Evolutionary conservation across 768 basidiomycete species (phyloP), one percentile per base, ranked within the genome.

Genomic region (Kwoniella sp.): DNA sequence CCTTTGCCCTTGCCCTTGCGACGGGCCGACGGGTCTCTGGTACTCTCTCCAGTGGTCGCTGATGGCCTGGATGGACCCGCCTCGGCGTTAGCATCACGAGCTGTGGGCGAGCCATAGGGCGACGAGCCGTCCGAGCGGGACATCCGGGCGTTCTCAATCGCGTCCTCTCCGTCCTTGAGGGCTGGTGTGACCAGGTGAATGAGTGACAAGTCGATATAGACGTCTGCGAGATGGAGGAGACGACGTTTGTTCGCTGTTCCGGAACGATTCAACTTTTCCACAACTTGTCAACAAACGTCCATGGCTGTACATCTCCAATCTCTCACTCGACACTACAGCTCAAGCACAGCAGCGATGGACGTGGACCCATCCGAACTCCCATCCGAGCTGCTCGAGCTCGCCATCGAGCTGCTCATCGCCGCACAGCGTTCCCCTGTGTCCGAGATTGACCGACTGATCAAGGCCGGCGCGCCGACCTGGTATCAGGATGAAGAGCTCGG

Each of bases 401-500:
- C 62, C 15, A 23, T 49, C 22, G n/a, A 37, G 25, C 61, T 70
- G 11, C 50, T 70, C 27, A 32, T 31, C 14, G 60, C 63, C 1
- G 39, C 56, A n/a, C 46, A 58, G 37, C 29, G 11, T 27, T 31
- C 52, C 3, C 58, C 69, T 3, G 9, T 56, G 26, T 37, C 46
- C 17, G 57, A 62, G 20, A 46, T 73, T 29, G 52, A 69, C 14
- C 25, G 17, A n/a, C 56, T 77, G 8, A 59, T 77, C 27, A 53
- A 70, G 9, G 78, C 82, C 9, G 75, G 69, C 3, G 78, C 77
- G 5, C 88, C 84, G 15, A 86, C 89, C 6, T 96, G 93, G 92
- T 90, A 85, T 68, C 89, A 95, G 73, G 86, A 86, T 69, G 81
- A 82, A 41, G 78, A 78, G 7, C 82, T 86, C 60, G 91, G 90